Evolutionary conservation across 2,329 filamentous ascomycete genomes (phyloP), one percentile per base, ranked within the genome.

Genomic region (Colletotrichum abscissum): DNA sequence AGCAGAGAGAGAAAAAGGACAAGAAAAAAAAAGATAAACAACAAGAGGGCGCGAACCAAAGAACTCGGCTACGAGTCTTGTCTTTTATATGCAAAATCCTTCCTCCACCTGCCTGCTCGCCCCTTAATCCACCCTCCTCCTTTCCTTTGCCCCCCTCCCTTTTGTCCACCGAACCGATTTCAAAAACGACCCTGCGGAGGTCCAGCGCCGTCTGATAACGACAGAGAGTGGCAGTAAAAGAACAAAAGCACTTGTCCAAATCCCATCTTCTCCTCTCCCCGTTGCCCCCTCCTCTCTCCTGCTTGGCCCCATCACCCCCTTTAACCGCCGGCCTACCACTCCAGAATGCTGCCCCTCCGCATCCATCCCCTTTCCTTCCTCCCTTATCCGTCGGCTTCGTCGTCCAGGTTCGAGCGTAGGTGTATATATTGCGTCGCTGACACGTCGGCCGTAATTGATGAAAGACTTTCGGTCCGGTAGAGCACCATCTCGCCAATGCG

Each of bases 21-120:
- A 49, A 46, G 42, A 46, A 46, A 19, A 22, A 22, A 49, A 46
- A 8, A 6, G 8, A 42, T 12, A 42, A 49, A 49, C 42, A 49
- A 49, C 42, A 49, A 49, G 68, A 42, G 38, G 68, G 68, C 55
- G 63, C 46, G 55, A 67, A 67, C 69, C 69, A 42, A 42, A 56
- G 56, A 66, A 66, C 67, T 63, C 54, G 28, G 28, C 24, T 26
- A 9, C 14, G 35, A 67, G 42, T 52, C 62, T 42, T 16, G 28
- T 63, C 67, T 67, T 46, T 59, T 67, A 59, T 69, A 49, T 71
- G 49, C 57, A 66, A 54, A 16, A 42, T 16, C 33, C 33, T 42
- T 42, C 38, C 38, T 42, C 38, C 38, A 16, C 38, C 38, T 14
- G 5, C 38, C 38, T 16, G 14, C 35, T 12, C 33, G 11, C 1